Evolutionary conservation across 148 eudicot species (phyloP).

Genomic region (Cornus suecica): DNA sequence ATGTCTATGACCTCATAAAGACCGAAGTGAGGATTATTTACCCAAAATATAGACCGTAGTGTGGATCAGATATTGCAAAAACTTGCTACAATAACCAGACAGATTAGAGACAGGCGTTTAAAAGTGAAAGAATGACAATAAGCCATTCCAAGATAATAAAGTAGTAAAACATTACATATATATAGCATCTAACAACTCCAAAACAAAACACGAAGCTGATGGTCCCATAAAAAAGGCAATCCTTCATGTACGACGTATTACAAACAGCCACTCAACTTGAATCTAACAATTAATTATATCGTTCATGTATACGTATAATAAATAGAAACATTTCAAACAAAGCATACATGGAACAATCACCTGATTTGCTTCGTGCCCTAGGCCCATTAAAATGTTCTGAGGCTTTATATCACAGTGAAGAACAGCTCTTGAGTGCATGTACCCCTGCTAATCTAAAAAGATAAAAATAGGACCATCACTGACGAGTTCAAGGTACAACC

Average conservation of each 20-base stretch:
- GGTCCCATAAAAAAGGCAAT: background rate
- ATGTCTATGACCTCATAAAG: background rate
- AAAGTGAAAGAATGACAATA: background rate
- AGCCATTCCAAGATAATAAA: background rate
- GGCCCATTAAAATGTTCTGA: slow-evolving; percentile 37
- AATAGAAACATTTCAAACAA: background rate
- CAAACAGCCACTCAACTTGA: background rate
- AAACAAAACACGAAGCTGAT: background rate
- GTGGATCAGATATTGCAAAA: too few relatives aligned
- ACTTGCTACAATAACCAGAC: too few relatives aligned
- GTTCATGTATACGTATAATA: background rate
- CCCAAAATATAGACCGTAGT: too few relatives aligned
- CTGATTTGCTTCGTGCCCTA: slow-evolving; percentile 40
- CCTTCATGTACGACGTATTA: background rate
- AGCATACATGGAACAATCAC: background rate
- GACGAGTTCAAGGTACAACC: background rate
- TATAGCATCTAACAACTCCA: background rate
- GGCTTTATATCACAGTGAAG: slow-evolving; percentile 43
- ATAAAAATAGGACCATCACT: background rate
- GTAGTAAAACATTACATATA: background rate
- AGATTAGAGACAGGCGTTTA: background rate
- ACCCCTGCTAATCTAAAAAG: slow-evolving; percentile 30
- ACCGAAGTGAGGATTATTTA: background rate
- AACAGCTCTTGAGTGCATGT: slow-evolving; percentile 32
- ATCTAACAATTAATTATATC: background rate